Evolutionary conservation across 768 basidiomycete genomes (phyloP).

Genomic region (Mycena belliarum): DNA sequence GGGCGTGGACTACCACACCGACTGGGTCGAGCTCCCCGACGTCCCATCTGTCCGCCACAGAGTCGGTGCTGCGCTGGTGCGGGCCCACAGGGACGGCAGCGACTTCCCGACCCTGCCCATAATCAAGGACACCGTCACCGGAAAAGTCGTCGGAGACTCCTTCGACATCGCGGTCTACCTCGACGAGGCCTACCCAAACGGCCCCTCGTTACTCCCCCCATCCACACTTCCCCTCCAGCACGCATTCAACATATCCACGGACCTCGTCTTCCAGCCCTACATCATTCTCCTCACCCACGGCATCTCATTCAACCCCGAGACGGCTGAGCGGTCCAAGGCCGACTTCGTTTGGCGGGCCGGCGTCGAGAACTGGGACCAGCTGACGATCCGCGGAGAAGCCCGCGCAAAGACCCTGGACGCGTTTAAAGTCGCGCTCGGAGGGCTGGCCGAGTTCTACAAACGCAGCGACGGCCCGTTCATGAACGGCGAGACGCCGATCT

Average conservation of each 20-base stretch:
- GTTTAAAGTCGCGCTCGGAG: background rate
- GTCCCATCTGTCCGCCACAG: background rate
- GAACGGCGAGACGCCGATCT: background rate
- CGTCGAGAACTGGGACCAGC: background rate
- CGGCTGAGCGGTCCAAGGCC: slow-evolving; percentile 1
- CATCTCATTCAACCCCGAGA: slow-evolving; percentile 6
- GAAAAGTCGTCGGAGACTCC: slow-evolving; percentile 37
- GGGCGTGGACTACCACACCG: background rate
- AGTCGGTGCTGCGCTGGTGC: slow-evolving; percentile 19
- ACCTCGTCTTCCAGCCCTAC: slow-evolving; percentile 6
- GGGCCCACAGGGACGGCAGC: slow-evolving; percentile 23
- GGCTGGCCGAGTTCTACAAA: background rate
- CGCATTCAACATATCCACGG: slow-evolving; percentile 11
- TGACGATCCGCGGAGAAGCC: background rate
- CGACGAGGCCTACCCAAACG: slow-evolving; percentile 35
- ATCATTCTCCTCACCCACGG: background rate
- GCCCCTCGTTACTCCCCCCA: slow-evolving; percentile 27
- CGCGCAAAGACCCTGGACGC: background rate
- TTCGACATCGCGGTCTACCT: slow-evolving; percentile 39
- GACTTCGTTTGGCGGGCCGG: slow-evolving; percentile 1
- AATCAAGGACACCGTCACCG: slow-evolving; percentile 34
- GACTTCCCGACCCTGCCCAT: slow-evolving; percentile 39
- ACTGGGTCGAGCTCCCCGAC: background rate
- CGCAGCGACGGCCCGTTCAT: background rate
- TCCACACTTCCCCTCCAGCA: slow-evolving; percentile 3